phyloP scores from a whole-genome alignment of 352 stramenopile genomes.

The Peronosclerospora sorghi region DNA sequence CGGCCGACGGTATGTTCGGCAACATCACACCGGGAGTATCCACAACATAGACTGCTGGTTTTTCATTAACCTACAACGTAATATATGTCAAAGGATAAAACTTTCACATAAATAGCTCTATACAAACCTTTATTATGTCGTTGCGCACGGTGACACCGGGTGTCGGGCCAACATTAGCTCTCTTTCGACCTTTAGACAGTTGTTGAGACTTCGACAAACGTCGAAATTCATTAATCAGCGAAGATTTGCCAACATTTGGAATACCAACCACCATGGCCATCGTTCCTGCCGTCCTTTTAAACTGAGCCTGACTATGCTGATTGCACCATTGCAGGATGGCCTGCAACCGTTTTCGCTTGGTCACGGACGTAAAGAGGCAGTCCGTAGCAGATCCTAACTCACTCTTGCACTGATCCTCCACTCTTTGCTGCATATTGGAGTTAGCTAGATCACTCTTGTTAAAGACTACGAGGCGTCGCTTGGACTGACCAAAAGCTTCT shows the following conservation, averaged over 20 bases:
- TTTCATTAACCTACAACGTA: conserved; percentile 58
- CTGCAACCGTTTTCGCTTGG: conserved; percentile 61
- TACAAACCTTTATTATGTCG: conserved; percentile 79
- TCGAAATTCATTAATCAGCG: conserved; percentile 83
- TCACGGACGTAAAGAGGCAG: conserved; percentile 75
- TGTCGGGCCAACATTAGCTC: conserved; percentile 68
- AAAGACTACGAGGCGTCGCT: conserved; percentile 74
- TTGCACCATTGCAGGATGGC: conserved; percentile 77
- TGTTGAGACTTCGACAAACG: conserved; percentile 59
- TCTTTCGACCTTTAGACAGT: conserved; percentile 72
- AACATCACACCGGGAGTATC: conserved; percentile 86
- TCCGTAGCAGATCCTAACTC: conserved; percentile 25
- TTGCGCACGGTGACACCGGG: conserved; percentile 80
- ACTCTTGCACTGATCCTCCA: conserved; percentile 46
- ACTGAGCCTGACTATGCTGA: conserved; percentile 58
- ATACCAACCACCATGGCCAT: conserved; percentile 86
- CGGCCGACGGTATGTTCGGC: conserved; percentile 64
- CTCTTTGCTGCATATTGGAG: conserved; percentile 69
- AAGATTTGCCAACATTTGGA: conserved; percentile 87
- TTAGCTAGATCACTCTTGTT: conserved; percentile 85
- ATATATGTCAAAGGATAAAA: neutral
- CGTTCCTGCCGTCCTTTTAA: conserved; percentile 73
- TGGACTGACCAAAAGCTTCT: conserved; percentile 64
- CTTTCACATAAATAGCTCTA: neutral
- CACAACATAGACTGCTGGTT: conserved; percentile 80